phyloP scores from a whole-genome alignment of 108 stramenopile genomes.

The Discostella pseudostelligera region DNA sequence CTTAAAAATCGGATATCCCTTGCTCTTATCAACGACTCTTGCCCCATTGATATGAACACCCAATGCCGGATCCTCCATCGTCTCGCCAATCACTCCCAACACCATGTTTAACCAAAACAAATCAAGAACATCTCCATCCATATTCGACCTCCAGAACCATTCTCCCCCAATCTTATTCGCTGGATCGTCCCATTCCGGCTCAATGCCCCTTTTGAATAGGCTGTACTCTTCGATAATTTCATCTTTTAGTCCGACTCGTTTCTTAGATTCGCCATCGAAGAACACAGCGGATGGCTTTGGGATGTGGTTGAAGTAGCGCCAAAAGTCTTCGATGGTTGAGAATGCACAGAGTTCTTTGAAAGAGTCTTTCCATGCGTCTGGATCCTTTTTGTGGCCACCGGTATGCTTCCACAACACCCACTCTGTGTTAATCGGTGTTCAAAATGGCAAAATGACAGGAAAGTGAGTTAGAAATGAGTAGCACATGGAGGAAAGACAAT shows the following conservation, averaged over 20 bases:
- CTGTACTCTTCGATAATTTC: slow-evolving; percentile 88
- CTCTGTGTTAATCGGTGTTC: slow-evolving; percentile 44
- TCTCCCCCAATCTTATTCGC: slow-evolving; percentile 86
- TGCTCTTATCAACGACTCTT: slow-evolving; percentile 89
- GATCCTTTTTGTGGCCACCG: slow-evolving; percentile 55
- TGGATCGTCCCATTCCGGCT: slow-evolving; percentile 94
- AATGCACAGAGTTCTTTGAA: slow-evolving; percentile 85
- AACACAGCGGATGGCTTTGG: slow-evolving; percentile 83
- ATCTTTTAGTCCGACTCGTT: slow-evolving; percentile 67
- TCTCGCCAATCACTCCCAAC: slow-evolving; percentile 84
- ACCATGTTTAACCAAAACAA: slow-evolving; percentile 90
- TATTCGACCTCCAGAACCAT: slow-evolving; percentile 80
- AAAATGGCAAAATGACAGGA: background rate
- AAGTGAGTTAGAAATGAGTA: background rate
- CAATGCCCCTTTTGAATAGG: slow-evolving; percentile 93
- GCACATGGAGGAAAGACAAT: background rate
- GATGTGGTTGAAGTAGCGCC: slow-evolving; percentile 87
- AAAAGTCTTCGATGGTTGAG: slow-evolving; percentile 89
- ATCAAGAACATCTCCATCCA: slow-evolving; percentile 79
- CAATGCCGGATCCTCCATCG: slow-evolving; percentile 73
- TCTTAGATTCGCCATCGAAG: slow-evolving; percentile 81
- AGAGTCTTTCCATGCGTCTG: slow-evolving; percentile 81
- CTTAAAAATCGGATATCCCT: slow-evolving; percentile 71
- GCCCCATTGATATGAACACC: slow-evolving; percentile 81
- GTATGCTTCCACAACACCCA: slow-evolving; percentile 91